Evolutionary conservation across 768 basidiomycete species (phyloP).

Genomic region (Cystofilobasidium ferigula): DNA sequence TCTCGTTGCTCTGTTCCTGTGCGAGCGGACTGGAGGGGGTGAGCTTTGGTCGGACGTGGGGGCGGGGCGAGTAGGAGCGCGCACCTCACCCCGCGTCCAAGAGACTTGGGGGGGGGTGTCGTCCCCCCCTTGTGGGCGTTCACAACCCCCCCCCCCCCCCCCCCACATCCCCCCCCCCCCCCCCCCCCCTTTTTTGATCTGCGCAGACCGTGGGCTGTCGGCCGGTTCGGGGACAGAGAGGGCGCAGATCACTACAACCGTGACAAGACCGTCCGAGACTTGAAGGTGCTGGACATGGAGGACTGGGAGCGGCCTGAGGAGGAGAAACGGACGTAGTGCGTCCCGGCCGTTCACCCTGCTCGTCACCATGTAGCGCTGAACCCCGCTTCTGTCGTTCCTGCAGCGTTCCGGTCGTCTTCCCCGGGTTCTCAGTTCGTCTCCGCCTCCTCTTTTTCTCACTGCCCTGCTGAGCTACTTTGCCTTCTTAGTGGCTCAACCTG

Average conservation of each 20-base stretch:
- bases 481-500: constrained; percentile 54
- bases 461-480: not conserved
- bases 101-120: no score
- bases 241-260: constrained; percentile 57
- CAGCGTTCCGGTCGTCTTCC: constrained; percentile 56
- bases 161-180: no score
- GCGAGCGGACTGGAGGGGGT: no score
- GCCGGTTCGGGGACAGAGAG: constrained; percentile 52
- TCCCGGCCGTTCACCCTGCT: no score
- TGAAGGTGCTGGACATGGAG: constrained; percentile 47
- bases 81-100: no score
- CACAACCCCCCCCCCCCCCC: no score
- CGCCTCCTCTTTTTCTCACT: constrained; percentile 9
- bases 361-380: not conserved
- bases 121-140: no score
- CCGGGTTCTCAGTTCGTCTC: constrained; percentile 63
- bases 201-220: constrained; percentile 74
- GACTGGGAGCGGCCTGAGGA: not conserved
- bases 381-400: not conserved
- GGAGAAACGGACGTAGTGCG: constrained; percentile 16
- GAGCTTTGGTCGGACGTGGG: no score
- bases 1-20: no score
- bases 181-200: constrained; percentile 46
- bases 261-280: constrained; percentile 54
- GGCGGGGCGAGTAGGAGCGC: no score